Conservation (phyloP, 805 yeast genomes). For the Kregervanrija pseudodelftensis region DNA sequence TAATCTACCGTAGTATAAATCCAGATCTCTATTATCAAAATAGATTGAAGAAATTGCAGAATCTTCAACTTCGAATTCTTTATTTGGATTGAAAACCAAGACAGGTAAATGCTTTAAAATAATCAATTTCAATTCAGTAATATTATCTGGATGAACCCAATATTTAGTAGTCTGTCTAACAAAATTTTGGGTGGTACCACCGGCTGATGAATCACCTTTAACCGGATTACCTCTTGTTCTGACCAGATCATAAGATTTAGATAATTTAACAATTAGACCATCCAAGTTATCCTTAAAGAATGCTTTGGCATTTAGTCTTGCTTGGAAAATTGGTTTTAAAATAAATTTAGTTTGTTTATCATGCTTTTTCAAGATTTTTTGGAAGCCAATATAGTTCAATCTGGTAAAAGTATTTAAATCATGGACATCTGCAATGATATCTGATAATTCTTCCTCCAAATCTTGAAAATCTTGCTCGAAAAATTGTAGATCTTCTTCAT, state of each 20-base stretch:
- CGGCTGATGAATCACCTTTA: constrained; percentile 94
- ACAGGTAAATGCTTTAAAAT: constrained; percentile 95
- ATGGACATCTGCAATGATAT: constrained; percentile 94
- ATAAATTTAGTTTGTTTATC: constrained; percentile 81
- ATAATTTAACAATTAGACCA: constrained; percentile 76
- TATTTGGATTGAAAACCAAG: constrained; percentile 90
- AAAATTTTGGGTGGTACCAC: constrained; percentile 95
- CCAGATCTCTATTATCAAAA: constrained; percentile 84
- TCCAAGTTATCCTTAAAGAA: constrained; percentile 95
- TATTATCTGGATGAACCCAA: constrained; percentile 99
- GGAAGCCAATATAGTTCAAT: constrained; percentile 94
- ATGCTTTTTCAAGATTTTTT: constrained; percentile 92
- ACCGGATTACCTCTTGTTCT: constrained; percentile 96
- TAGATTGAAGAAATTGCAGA: constrained; percentile 95
- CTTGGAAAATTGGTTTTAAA: constrained; percentile 88
- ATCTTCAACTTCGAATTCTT: constrained; percentile 92
- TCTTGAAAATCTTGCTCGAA: constrained; percentile 64
- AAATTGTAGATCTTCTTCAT: constrained; percentile 26
- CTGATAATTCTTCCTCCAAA: constrained; percentile 69
- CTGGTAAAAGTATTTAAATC: constrained; percentile 92
- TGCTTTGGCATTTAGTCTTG: constrained; percentile 86
- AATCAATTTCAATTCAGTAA: constrained; percentile 89
- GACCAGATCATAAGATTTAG: constrained; percentile 84
- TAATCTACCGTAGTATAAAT: constrained; percentile 87
- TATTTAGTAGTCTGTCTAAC: constrained; percentile 98